These are phyloP conservation scores for Boechera retrofracta DNA, from an alignment of 345 rosid species.

Conservation along the genomic window DNA sequence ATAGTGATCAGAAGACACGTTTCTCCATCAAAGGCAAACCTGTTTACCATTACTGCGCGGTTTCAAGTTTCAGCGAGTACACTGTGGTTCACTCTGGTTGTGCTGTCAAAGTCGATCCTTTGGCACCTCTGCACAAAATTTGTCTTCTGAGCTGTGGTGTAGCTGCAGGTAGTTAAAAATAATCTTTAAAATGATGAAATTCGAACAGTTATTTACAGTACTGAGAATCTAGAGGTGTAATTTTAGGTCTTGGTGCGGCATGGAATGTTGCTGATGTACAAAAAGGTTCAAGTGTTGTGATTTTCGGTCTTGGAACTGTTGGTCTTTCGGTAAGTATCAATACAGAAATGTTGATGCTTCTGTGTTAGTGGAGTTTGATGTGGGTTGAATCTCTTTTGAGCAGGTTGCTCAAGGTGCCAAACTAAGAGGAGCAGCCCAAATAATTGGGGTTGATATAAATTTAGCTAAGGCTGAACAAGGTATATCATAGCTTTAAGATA, in stretches of 20 bases:
- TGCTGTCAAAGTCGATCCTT: conserved; percentile 76
- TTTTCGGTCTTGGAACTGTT: conserved; percentile 92
- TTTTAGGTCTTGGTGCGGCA: conserved; percentile 90
- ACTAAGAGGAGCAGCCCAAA: conserved; percentile 78
- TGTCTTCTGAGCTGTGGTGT: conserved; percentile 93
- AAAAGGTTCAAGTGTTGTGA: conserved; percentile 76
- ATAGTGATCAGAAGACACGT: conserved; percentile 72
- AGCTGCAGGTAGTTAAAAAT: conserved; percentile 63
- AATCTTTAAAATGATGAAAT: background rate
- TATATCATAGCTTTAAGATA: conserved; percentile 35
- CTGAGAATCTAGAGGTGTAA: conserved; percentile 22
- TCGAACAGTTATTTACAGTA: background rate
- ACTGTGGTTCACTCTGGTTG: conserved; percentile 93
- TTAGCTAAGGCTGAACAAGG: conserved; percentile 75
- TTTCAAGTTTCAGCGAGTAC: conserved; percentile 94
- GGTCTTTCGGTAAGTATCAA: conserved; percentile 83
- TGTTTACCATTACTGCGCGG: conserved; percentile 85
- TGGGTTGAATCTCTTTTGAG: conserved; percentile 25
- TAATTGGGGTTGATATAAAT: conserved; percentile 89
- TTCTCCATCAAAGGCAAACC: conserved; percentile 81
- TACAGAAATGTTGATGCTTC: conserved; percentile 7
- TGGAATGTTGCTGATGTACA: conserved; percentile 92
- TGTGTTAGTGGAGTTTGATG: background rate
- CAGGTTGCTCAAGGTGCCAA: conserved; percentile 97
- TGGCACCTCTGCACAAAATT: conserved; percentile 76